Evolutionary conservation across 2,329 filamentous ascomycete species (phyloP), one percentile per base, ranked within the genome.

Genomic region (Penicillium freii): DNA sequence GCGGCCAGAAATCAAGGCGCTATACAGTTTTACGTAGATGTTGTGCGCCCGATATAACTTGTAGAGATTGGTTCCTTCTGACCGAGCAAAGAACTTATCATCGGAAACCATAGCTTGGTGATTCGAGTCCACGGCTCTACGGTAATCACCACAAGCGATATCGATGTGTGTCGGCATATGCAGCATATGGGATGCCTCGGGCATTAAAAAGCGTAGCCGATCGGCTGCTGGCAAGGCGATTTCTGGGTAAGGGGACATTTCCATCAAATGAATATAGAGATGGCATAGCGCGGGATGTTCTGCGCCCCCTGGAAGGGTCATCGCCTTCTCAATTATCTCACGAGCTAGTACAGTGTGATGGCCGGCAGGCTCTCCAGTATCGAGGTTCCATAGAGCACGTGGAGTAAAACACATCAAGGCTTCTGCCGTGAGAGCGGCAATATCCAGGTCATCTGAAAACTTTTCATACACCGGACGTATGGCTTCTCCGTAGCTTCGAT

Each of bases 181-280:
- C 3, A 23, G 39, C 11, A 42, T 7, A 42, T 42, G 39, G 21
- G 39, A 42, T 42, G 21, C 21, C 9, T 17, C 21, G 21, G 39
- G 21, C 21, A 40, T 40, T 9, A 23, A 4, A 17, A 8, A 23
- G 21, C 39, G 39, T 8, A 42, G 21, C 21, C 21, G 39, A 23
- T 40, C 17, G 9, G 38, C 38, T 5, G 48, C 48, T 4, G 48
- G 48, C 7, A 51, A 10, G 10, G 38, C 48, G 19, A 33, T 40
- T 31, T 51, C 48, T 15, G 48, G 48, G 6, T 51, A 43, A 6
- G 38, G 48, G 5, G 48, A 43, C 38, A 51, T 51, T n/a, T 43
- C 48, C 48, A 51, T 51, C 6, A 51, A 29, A n/a, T 51, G 48
- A 13, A 51, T 51, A 25, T 51, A 51, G 25, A 51, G 48, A 15